Percentiles rank a stretch among this genome's conserved stretches.
Conservation (phyloP, 352 stramenopile species). For the Phytophthora foliorum region DNA sequence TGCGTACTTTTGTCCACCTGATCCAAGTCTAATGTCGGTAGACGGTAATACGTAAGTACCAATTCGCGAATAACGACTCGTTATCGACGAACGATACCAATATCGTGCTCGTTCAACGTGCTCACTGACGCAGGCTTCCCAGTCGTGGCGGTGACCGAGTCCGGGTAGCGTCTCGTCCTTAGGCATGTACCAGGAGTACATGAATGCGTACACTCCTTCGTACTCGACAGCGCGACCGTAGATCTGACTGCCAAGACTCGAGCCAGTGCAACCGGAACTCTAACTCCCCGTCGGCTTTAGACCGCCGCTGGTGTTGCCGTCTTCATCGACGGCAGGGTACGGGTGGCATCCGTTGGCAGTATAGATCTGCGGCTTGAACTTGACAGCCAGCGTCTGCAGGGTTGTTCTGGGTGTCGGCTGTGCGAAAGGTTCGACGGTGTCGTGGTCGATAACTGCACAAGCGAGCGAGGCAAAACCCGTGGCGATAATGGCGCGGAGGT, state of each 20-base stretch:
- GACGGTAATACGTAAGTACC: too few species aligned
- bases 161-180: slow-evolving; percentile 44
- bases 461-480: neutral
- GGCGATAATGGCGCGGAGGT: slow-evolving; percentile 4
- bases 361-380: slow-evolving; percentile 22
- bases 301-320: slow-evolving; percentile 36
- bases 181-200: slow-evolving; percentile 61
- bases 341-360: slow-evolving; percentile 19
- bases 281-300: slow-evolving; percentile 29
- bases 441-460: slow-evolving; percentile 27
- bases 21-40: too few species aligned
- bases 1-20: too few species aligned
- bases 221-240: slow-evolving; percentile 39
- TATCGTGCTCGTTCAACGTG: too few species aligned
- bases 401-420: slow-evolving; percentile 19
- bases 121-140: too few species aligned
- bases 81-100: too few species aligned
- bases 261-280: slow-evolving; percentile 36
- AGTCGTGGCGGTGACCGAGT: slow-evolving; percentile 51
- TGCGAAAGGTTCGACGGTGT: slow-evolving; percentile 19
- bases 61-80: too few species aligned
- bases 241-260: slow-evolving; percentile 31
- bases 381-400: slow-evolving; percentile 3
- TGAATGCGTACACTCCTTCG: slow-evolving; percentile 38
- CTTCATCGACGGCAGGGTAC: slow-evolving; percentile 23